A percentile compares a stretch with the other conserved stretches of the same genome.
These are phyloP conservation scores for Cladosporium austrohemisphaericum DNA, from an alignment of 2,329 filamentous ascomycete genomes.

Conservation along the genomic window DNA sequence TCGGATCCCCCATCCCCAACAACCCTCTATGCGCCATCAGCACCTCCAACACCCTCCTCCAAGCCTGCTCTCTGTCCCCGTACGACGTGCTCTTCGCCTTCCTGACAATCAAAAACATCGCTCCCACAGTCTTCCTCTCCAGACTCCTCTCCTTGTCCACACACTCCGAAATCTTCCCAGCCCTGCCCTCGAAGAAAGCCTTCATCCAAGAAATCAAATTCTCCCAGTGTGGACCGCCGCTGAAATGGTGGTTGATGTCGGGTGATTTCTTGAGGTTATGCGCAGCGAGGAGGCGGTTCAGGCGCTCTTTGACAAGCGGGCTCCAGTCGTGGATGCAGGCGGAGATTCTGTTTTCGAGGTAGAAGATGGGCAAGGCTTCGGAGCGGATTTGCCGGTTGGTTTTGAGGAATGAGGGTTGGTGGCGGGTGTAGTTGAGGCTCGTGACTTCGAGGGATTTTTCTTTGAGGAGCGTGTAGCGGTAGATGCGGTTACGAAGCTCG, in stretches of 20 bases:
- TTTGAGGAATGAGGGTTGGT: conserved; percentile 5
- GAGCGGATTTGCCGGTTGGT: not conserved
- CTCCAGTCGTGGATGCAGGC: conserved; percentile 2
- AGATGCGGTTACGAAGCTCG: conserved; percentile 10
- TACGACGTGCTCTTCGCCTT: no score
- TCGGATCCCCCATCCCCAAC: not conserved
- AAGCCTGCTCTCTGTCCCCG: not conserved
- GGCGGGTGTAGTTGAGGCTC: not conserved
- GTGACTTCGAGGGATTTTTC: not conserved
- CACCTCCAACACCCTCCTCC: not conserved
- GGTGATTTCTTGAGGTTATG: not conserved
- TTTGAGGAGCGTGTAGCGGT: not conserved
- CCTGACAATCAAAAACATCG: not conserved
- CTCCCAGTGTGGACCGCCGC: not conserved
- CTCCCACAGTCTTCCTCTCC: conserved; percentile 1
- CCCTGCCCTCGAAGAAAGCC: not conserved
- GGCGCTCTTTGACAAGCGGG: not conserved
- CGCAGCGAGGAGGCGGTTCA: not conserved
- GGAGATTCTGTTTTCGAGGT: conserved; percentile 4
- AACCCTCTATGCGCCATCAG: conserved; percentile 1
- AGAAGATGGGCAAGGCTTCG: conserved; percentile 8
- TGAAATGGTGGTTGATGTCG: not conserved
- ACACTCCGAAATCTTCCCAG: not conserved
- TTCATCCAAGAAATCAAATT: conserved; percentile 1
- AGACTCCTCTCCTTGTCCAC: not conserved